phyloP scores from a whole-genome alignment of 2,329 filamentous ascomycete species.

The Fusarium sp. region DNA sequence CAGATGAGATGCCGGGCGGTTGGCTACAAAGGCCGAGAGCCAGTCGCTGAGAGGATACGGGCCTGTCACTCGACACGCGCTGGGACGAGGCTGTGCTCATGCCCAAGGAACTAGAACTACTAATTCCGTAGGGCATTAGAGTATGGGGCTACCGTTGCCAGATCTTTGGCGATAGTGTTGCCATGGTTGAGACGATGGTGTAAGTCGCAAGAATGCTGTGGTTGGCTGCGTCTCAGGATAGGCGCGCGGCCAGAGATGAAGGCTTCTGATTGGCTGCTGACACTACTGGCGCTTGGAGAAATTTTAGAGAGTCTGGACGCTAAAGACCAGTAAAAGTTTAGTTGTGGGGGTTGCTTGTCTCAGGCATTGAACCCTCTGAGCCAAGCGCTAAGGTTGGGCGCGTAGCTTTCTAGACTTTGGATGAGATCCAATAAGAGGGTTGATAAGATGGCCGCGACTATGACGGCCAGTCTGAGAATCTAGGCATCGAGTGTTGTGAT shows the following conservation, averaged over 20 bases:
- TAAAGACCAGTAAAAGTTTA: conserved; percentile 21
- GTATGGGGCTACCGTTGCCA: conserved; percentile 11
- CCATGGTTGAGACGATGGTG: conserved; percentile 27
- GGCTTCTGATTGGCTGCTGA: conserved; percentile 39
- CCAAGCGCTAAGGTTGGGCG: conserved; percentile 32
- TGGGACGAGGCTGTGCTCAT: conserved; percentile 16
- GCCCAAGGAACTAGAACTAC: conserved; percentile 1
- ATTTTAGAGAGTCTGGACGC: neutral
- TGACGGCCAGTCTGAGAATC: neutral
- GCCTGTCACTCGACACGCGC: conserved; percentile 40
- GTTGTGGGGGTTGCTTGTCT: conserved; percentile 10
- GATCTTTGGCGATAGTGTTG: conserved; percentile 35
- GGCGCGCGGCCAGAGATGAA: conserved; percentile 43
- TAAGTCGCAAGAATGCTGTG: conserved; percentile 17
- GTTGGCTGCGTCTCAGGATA: conserved; percentile 47
- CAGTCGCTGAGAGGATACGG: conserved; percentile 35
- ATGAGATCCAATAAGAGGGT: conserved; percentile 16
- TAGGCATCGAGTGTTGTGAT: neutral
- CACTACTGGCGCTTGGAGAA: too few species aligned
- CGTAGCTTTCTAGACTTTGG: conserved; percentile 12
- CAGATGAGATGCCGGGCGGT: conserved; percentile 21
- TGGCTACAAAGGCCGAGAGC: conserved; percentile 31
- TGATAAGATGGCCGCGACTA: neutral
- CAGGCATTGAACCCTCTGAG: conserved; percentile 8
- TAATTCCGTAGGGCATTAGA: conserved; percentile 6